Conservation (phyloP, 2,329 filamentous ascomycete species). For the Immersiporthe knoxdaviesiana region DNA sequence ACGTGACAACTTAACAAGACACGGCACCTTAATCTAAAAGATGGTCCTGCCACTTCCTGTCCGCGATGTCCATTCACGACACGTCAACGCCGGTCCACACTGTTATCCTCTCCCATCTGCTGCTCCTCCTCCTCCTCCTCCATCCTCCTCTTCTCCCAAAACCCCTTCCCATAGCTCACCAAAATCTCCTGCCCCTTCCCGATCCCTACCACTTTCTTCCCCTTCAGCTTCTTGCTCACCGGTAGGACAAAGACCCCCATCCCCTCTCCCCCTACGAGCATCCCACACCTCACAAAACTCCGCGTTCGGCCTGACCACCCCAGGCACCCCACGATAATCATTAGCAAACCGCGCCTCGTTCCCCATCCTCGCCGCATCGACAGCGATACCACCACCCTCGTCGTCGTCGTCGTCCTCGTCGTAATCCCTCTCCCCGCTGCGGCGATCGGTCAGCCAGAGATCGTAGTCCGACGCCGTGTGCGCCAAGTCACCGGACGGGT, state of each 20-base stretch:
- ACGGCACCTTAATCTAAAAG: background rate
- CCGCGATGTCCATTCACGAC: background rate
- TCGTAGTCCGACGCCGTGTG: slow-evolving; percentile 64
- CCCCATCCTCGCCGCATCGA: slow-evolving; percentile 61
- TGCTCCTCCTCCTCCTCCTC: slow-evolving; percentile 30
- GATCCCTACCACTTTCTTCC: slow-evolving; percentile 42
- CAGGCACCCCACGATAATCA: slow-evolving; percentile 64
- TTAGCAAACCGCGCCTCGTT: slow-evolving; percentile 71
- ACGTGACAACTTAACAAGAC: background rate
- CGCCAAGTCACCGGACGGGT: slow-evolving; percentile 43
- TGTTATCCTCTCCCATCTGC: background rate
- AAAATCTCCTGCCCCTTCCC: slow-evolving; percentile 66
- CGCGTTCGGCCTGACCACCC: slow-evolving; percentile 51
- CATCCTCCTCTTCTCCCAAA: slow-evolving; percentile 58
- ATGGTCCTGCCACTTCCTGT: too few species aligned
- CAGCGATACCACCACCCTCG: slow-evolving; percentile 57
- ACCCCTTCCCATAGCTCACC: slow-evolving; percentile 70
- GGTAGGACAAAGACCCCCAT: slow-evolving; percentile 63
- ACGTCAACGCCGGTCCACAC: background rate
- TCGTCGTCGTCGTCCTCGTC: too few species aligned
- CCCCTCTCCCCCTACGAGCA: slow-evolving; percentile 51
- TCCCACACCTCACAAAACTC: slow-evolving; percentile 65
- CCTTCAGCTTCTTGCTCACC: slow-evolving; percentile 37
- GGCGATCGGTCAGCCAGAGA: slow-evolving; percentile 51
- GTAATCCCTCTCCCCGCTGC: too few species aligned